Conservation (phyloP, 345 rosid genomes). For the Salix koriyanagi region DNA sequence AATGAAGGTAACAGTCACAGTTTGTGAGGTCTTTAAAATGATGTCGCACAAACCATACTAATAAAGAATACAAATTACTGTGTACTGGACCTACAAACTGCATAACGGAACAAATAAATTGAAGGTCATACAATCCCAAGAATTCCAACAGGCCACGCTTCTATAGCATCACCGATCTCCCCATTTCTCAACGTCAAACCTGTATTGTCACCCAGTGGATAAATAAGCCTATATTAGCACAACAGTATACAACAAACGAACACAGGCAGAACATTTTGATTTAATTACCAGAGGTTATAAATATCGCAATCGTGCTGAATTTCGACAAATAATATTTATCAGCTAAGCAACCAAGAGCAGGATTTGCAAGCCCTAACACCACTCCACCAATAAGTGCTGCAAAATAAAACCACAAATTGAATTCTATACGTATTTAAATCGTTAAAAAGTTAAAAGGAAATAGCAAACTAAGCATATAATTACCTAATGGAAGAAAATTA, state of each 20-base stretch:
- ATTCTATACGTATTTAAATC: not conserved
- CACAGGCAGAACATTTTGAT: not conserved
- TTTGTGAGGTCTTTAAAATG: not conserved
- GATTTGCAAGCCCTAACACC: conserved; percentile 73
- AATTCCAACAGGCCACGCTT: conserved; percentile 86
- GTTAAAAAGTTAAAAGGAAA: not conserved
- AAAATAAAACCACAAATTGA: conserved; percentile 10
- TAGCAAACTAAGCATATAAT: not conserved
- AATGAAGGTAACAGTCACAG: not conserved
- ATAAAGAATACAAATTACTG: not conserved
- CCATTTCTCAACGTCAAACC: conserved; percentile 81
- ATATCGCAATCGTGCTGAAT: conserved; percentile 70
- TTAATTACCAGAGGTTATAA: conserved; percentile 68
- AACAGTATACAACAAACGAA: not conserved
- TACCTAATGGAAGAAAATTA: conserved; percentile 87
- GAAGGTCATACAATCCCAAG: conserved; percentile 83
- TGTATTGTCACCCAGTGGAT: conserved; percentile 19
- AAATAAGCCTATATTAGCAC: not conserved
- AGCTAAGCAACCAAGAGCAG: conserved; percentile 79
- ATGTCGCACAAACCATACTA: not conserved
- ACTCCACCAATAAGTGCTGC: conserved; percentile 86
- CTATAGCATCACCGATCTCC: conserved; percentile 69
- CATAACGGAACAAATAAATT: conserved; percentile 35
- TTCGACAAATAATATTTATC: conserved; percentile 66
- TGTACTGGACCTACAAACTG: conserved; percentile 36